Conservation (phyloP, 2,329 filamentous ascomycete genomes). For the Phialemonium atrogriseum region DNA sequence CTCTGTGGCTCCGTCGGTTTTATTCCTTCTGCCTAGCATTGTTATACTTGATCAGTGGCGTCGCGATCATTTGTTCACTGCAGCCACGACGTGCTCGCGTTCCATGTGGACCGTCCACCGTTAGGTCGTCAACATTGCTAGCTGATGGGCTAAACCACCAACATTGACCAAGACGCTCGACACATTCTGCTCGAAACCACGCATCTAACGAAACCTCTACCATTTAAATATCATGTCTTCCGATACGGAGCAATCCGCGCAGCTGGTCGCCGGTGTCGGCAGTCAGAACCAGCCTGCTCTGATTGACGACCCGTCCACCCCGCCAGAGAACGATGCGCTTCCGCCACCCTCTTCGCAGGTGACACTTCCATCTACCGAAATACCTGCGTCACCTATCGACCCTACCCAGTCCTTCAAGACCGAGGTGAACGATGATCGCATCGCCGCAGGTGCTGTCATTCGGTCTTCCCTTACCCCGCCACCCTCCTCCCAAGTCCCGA, state of each 20-base stretch:
- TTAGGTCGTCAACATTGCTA: too few relatives aligned
- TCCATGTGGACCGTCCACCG: too few relatives aligned
- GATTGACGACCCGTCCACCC: conserved; percentile 24
- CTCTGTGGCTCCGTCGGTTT: too few relatives aligned
- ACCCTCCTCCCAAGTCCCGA: conserved; percentile 42
- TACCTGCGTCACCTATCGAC: conserved; percentile 43
- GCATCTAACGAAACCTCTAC: too few relatives aligned
- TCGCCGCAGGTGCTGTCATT: conserved; percentile 34
- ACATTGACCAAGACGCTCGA: too few relatives aligned
- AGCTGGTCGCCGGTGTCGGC: conserved; percentile 20
- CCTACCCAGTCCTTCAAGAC: conserved; percentile 39
- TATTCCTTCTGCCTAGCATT: too few relatives aligned
- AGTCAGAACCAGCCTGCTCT: conserved; percentile 12
- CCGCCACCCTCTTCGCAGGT: conserved; percentile 35
- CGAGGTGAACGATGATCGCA: conserved; percentile 39
- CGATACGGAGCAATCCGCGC: conserved; percentile 24
- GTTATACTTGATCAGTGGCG: too few relatives aligned
- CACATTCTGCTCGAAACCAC: too few relatives aligned
- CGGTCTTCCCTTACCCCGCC: conserved; percentile 51
- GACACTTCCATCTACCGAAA: conserved; percentile 50
- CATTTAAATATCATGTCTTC: conserved; percentile 27
- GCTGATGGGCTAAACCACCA: too few relatives aligned
- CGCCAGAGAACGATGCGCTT: conserved; percentile 18
- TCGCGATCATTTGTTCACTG: too few relatives aligned
- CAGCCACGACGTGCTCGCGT: too few relatives aligned